Evolutionary conservation across 176 grass and related monocot species (phyloP).

Genomic region (Secale cereale): DNA sequence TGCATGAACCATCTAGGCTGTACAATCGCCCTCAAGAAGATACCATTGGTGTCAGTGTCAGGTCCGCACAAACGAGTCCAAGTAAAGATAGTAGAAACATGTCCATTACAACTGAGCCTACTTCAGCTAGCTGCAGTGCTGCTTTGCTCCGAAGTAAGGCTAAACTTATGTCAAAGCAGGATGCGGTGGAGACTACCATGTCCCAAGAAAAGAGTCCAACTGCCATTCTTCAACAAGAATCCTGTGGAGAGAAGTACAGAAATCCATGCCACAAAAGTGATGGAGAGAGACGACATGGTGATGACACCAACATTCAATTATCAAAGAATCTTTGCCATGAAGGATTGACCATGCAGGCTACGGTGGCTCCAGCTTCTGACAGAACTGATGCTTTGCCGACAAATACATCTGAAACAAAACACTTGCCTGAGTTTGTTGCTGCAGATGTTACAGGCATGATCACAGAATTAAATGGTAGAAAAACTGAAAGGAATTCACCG

Average conservation of each 20-base stretch:
- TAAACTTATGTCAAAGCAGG: background rate
- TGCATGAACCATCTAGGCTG: slow-evolving; percentile 2
- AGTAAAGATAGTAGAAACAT: slow-evolving; percentile 16
- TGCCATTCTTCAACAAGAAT: slow-evolving; percentile 12
- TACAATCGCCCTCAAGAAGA: slow-evolving; percentile 9
- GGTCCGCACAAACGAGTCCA: slow-evolving; percentile 5
- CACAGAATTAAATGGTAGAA: background rate
- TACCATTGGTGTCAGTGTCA: background rate
- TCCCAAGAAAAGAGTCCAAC: background rate
- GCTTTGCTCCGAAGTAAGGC: slow-evolving; percentile 8
- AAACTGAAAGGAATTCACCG: slow-evolving; percentile 9
- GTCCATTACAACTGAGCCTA: background rate
- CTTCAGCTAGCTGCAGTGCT: slow-evolving; percentile 6
- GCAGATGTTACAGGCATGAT: background rate
- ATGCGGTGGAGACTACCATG: background rate
- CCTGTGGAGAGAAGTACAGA: slow-evolving; percentile 7
- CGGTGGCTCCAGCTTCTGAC: background rate
- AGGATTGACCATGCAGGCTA: background rate
- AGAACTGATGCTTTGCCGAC: background rate
- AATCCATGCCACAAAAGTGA: background rate
- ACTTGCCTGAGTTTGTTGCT: slow-evolving; percentile 17
- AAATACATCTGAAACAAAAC: background rate
- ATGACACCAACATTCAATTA: slow-evolving; percentile 1
- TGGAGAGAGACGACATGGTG: slow-evolving; percentile 8
- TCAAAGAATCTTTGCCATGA: slow-evolving; percentile 12